Conservation (phyloP, 2,329 filamentous ascomycete species). For the Calonectria hongkongensis region DNA sequence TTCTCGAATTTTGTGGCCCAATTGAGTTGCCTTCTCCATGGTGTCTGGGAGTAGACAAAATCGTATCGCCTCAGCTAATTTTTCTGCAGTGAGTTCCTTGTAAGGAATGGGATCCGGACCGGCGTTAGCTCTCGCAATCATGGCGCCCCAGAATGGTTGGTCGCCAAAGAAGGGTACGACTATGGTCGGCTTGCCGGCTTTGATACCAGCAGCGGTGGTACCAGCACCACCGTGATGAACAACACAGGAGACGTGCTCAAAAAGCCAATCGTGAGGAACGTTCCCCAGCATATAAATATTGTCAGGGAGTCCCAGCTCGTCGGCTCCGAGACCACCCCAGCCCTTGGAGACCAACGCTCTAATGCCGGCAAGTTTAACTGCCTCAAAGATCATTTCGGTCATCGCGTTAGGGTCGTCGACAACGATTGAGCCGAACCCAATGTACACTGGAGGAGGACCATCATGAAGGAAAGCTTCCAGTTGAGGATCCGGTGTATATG, state of each 20-base stretch:
- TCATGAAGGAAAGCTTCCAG: slow-evolving; percentile 79
- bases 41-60: slow-evolving; percentile 77
- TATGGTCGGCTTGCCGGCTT: slow-evolving; percentile 85
- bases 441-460: slow-evolving; percentile 85
- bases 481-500: slow-evolving; percentile 79
- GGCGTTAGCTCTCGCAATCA: slow-evolving; percentile 83
- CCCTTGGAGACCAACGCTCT: slow-evolving; percentile 90
- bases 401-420: slow-evolving; percentile 84
- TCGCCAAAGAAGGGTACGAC: slow-evolving; percentile 92
- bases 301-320: slow-evolving; percentile 81
- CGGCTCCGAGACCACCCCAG: slow-evolving; percentile 89
- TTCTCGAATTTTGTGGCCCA: slow-evolving; percentile 79
- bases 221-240: slow-evolving; percentile 93
- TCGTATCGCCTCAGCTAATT: slow-evolving; percentile 78
- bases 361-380: slow-evolving; percentile 79
- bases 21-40: slow-evolving; percentile 71
- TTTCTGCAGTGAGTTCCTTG: slow-evolving; percentile 79
- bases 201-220: slow-evolving; percentile 91
- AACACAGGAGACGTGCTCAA: slow-evolving; percentile 86
- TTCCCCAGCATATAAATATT: slow-evolving; percentile 90
- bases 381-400: slow-evolving; percentile 83
- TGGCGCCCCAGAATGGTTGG: slow-evolving; percentile 88
- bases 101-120: slow-evolving; percentile 82
- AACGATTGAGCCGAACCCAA: slow-evolving; percentile 89
- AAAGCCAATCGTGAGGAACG: slow-evolving; percentile 92